Evolutionary conservation across 1,139 yeast genomes (phyloP).

Genomic region (Tardiomyces depauwii): DNA sequence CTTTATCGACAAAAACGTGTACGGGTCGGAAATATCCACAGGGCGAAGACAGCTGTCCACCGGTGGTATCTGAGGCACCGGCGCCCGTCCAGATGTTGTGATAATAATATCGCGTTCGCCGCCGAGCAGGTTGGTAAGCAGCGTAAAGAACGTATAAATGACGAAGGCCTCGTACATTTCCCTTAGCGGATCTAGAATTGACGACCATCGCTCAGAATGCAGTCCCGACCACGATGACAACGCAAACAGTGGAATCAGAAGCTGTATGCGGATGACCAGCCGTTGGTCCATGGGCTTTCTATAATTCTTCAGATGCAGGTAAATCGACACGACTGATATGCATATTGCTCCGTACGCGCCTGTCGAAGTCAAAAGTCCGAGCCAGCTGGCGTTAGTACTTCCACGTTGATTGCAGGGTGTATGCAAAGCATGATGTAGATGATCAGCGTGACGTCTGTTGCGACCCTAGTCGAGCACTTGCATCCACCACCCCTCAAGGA

Average conservation of each 20-base stretch:
- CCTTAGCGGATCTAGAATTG: slow-evolving; percentile 60
- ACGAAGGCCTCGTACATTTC: slow-evolving; percentile 96
- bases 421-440: no score
- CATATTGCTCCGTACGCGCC: slow-evolving; percentile 22
- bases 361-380: not conserved
- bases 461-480: no score
- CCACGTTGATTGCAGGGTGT: no score
- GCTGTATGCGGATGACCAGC: slow-evolving; percentile 66
- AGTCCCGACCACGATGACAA: slow-evolving; percentile 47
- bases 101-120: slow-evolving; percentile 84
- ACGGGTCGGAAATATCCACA: slow-evolving; percentile 81
- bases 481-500: no score
- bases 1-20: slow-evolving; percentile 62
- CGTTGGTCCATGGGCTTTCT: slow-evolving; percentile 86
- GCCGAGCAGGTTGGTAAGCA: slow-evolving; percentile 74
- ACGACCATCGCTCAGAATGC: slow-evolving; percentile 21
- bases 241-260: slow-evolving; percentile 44
- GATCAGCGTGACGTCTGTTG: no score
- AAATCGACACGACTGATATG: slow-evolving; percentile 38
- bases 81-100: slow-evolving; percentile 60
- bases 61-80: slow-evolving; percentile 51
- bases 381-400: not conserved
- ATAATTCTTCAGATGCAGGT: slow-evolving; percentile 53
- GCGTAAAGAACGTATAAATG: slow-evolving; percentile 80
- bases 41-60: slow-evolving; percentile 43